Conservation (phyloP, 2,329 filamentous ascomycete species). For the Scopulariopsis brevicaulis region DNA sequence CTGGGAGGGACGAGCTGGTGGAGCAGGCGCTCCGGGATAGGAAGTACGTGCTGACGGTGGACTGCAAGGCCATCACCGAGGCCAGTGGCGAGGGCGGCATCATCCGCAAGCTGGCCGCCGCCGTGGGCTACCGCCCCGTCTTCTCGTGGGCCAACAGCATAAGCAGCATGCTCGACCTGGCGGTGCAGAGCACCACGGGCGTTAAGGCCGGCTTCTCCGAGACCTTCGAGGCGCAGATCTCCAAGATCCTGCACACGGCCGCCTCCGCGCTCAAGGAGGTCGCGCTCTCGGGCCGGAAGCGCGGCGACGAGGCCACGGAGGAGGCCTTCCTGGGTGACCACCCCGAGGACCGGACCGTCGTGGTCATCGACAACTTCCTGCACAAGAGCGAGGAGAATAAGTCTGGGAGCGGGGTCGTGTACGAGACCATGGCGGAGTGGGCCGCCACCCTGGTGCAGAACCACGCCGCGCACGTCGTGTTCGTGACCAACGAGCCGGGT, state of each 20-base stretch:
- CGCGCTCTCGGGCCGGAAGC: slow-evolving; percentile 52
- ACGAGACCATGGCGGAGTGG: slow-evolving; percentile 81
- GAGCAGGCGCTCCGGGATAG: slow-evolving; percentile 71
- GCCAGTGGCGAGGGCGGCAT: slow-evolving; percentile 79
- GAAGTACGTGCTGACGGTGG: slow-evolving; percentile 70
- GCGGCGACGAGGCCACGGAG: slow-evolving; percentile 46
- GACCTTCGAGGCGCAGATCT: slow-evolving; percentile 77
- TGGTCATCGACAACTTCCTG: slow-evolving; percentile 87
- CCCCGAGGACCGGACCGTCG: slow-evolving; percentile 69
- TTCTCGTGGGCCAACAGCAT: slow-evolving; percentile 97
- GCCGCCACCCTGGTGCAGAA: slow-evolving; percentile 74
- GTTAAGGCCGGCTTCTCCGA: slow-evolving; percentile 93
- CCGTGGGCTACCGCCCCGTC: slow-evolving; percentile 84
- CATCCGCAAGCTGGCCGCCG: slow-evolving; percentile 66
- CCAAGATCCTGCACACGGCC: slow-evolving; percentile 81
- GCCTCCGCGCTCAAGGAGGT: slow-evolving; percentile 69
- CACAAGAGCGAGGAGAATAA: slow-evolving; percentile 57
- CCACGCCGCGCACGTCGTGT: slow-evolving; percentile 88
- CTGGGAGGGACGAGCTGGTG: slow-evolving; percentile 81
- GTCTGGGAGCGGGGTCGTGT: slow-evolving; percentile 41
- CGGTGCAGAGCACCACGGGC: slow-evolving; percentile 85
- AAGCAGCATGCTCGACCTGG: slow-evolving; percentile 83
- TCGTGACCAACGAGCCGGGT: slow-evolving; percentile 80
- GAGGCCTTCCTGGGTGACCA: slow-evolving; percentile 88
- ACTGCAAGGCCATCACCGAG: slow-evolving; percentile 90